Evolutionary conservation across 2,329 filamentous ascomycete species (phyloP).

Genomic region (Chalaropsis thielavioides): DNA sequence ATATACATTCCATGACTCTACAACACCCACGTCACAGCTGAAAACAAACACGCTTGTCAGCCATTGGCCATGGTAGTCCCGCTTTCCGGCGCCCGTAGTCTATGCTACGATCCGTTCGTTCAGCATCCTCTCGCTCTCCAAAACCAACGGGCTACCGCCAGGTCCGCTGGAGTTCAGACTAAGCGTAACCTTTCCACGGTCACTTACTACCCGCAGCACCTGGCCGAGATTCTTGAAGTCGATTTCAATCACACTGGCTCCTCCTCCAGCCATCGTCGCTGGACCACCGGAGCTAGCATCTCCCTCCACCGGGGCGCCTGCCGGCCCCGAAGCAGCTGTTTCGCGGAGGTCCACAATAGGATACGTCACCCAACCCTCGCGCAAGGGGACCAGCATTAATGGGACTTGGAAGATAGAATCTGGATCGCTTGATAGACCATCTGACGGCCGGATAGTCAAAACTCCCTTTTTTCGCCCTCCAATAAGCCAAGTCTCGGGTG

Average conservation of each 20-base stretch:
- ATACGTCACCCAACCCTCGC: constrained; percentile 61
- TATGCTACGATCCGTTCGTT: background rate
- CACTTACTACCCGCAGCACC: constrained; percentile 57
- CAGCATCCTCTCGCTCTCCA: constrained; percentile 41
- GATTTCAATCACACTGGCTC: constrained; percentile 48
- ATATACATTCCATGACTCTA: background rate
- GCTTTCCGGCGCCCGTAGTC: too few species aligned
- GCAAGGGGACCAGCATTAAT: constrained; percentile 65
- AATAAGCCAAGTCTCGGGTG: constrained; percentile 66
- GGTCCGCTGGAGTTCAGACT: constrained; percentile 54
- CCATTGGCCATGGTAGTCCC: background rate
- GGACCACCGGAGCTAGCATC: constrained; percentile 18
- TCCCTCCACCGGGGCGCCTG: constrained; percentile 29
- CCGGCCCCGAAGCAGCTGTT: constrained; percentile 27
- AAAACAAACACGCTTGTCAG: background rate
- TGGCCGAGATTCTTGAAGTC: constrained; percentile 68
- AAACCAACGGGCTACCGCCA: constrained; percentile 49
- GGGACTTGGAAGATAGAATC: constrained; percentile 32
- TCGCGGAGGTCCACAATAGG: constrained; percentile 67
- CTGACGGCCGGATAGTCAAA: constrained; percentile 43
- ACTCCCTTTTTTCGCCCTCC: constrained; percentile 68
- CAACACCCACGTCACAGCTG: background rate
- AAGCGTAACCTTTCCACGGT: constrained; percentile 57
- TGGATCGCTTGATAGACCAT: constrained; percentile 13
- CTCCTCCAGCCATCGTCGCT: constrained; percentile 21